Percentiles rank a stretch among this genome's conserved stretches.
phyloP scores from a whole-genome alignment of 78 protist genomes.

The Dictyostelium firmibasis region DNA sequence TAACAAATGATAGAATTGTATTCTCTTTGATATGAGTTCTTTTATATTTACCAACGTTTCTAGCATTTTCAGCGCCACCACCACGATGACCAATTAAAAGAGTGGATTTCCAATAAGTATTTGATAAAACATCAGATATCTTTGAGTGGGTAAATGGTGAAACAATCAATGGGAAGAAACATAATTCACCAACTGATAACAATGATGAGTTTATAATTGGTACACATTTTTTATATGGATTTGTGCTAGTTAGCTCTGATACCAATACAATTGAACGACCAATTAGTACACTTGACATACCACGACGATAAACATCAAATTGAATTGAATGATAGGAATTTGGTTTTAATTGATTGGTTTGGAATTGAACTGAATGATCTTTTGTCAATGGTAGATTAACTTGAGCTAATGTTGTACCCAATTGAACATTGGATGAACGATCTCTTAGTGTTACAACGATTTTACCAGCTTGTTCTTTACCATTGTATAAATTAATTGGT shows the following conservation, averaged over 20 bases:
- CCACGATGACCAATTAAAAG: slow-evolving; percentile 81
- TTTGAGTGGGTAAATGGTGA: slow-evolving; percentile 61
- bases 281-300: slow-evolving; percentile 63
- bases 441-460: slow-evolving; percentile 18
- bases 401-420: background rate
- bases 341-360: slow-evolving; percentile 15
- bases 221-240: background rate
- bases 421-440: background rate
- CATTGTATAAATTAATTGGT: slow-evolving; percentile 40
- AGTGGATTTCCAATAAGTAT: slow-evolving; percentile 63
- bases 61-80: slow-evolving; percentile 78
- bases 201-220: slow-evolving; percentile 65
- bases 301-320: slow-evolving; percentile 57
- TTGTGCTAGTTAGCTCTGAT: background rate
- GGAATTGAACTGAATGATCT: slow-evolving; percentile 56
- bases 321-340: background rate
- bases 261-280: slow-evolving; percentile 35
- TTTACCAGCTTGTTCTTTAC: slow-evolving; percentile 50
- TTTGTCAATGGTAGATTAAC: slow-evolving; percentile 18
- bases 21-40: slow-evolving; percentile 86
- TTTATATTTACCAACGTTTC: slow-evolving; percentile 45
- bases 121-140: slow-evolving; percentile 9
- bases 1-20: slow-evolving; percentile 83
- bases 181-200: slow-evolving; percentile 36
- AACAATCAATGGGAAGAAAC: slow-evolving; percentile 46